Conservation (phyloP, 495 filamentous ascomycete species). For the Lepidopterella palustris region DNA sequence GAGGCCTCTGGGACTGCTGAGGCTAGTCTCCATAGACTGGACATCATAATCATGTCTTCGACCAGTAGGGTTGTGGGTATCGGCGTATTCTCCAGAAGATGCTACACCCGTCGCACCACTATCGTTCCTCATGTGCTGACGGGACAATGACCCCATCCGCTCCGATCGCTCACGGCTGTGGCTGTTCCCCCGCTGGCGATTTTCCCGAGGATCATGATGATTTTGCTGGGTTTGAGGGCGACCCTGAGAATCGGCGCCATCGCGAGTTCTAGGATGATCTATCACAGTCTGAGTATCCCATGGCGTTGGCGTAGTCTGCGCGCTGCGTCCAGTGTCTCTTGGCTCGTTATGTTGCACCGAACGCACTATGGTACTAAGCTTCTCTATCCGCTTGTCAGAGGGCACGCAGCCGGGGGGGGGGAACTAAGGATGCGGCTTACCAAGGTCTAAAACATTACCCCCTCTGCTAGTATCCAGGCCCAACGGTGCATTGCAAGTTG, state of each 20-base stretch:
- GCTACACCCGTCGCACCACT: constrained; percentile 64
- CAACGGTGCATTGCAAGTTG: constrained; percentile 86
- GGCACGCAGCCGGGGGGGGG: not conserved
- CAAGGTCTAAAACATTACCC: constrained; percentile 89
- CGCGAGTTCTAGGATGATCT: constrained; percentile 26
- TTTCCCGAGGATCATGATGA: constrained; percentile 5
- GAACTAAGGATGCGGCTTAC: constrained; percentile 43
- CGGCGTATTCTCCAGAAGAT: constrained; percentile 61
- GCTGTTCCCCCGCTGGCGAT: constrained; percentile 29
- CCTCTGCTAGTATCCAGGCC: constrained; percentile 92
- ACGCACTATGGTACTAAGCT: constrained; percentile 90
- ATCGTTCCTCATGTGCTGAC: constrained; percentile 60
- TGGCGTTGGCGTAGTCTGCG: constrained; percentile 49
- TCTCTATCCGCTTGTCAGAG: constrained; percentile 53
- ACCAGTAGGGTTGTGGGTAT: constrained; percentile 42
- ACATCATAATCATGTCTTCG: constrained; percentile 91
- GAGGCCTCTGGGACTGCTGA: constrained; percentile 64
- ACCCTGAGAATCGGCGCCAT: not conserved
- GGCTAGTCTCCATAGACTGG: constrained; percentile 87
- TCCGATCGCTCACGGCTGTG: constrained; percentile 40
- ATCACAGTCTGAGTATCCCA: constrained; percentile 50
- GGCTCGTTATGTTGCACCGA: constrained; percentile 66
- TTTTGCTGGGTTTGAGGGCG: constrained; percentile 35
- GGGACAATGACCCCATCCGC: constrained; percentile 49
- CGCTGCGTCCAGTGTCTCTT: constrained; percentile 39